These are phyloP conservation scores for Centella asiatica DNA, from an alignment of 129 eudicot species.

Conservation along the genomic window DNA sequence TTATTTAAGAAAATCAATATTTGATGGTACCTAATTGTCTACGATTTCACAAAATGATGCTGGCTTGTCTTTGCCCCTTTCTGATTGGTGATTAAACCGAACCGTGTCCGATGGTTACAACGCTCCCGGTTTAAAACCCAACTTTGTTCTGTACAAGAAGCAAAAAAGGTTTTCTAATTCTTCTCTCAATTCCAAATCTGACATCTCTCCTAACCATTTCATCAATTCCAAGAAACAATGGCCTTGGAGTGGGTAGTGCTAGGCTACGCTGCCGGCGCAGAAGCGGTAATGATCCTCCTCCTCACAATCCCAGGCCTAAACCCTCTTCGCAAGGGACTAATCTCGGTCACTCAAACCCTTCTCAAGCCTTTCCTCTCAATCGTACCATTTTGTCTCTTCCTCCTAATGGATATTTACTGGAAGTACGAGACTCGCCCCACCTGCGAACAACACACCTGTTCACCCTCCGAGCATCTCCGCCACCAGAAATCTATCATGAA, in stretches of 20 bases:
- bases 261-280: conserved; percentile 86
- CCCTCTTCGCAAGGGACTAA: conserved; percentile 60
- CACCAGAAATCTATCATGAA: conserved; percentile 88
- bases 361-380: conserved; percentile 75
- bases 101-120: too few relatives aligned
- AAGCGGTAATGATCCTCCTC: conserved; percentile 72
- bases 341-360: conserved; percentile 56
- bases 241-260: conserved; percentile 88
- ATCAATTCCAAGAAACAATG: conserved; percentile 27
- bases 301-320: conserved; percentile 65
- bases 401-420: conserved; percentile 76
- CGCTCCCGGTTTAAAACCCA: too few relatives aligned
- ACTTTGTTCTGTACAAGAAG: too few relatives aligned
- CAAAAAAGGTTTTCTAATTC: too few relatives aligned
- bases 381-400: conserved; percentile 73
- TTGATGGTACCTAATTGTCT: too few relatives aligned
- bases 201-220: background rate
- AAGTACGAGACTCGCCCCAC: conserved; percentile 76
- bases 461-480: conserved; percentile 70
- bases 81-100: too few relatives aligned
- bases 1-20: too few relatives aligned
- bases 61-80: too few relatives aligned
- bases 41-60: too few relatives aligned
- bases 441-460: conserved; percentile 47
- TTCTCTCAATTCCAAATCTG: background rate